Evolutionary conservation across 495 filamentous ascomycete species (phyloP).

Genomic region (Coniosporium apollinis): DNA sequence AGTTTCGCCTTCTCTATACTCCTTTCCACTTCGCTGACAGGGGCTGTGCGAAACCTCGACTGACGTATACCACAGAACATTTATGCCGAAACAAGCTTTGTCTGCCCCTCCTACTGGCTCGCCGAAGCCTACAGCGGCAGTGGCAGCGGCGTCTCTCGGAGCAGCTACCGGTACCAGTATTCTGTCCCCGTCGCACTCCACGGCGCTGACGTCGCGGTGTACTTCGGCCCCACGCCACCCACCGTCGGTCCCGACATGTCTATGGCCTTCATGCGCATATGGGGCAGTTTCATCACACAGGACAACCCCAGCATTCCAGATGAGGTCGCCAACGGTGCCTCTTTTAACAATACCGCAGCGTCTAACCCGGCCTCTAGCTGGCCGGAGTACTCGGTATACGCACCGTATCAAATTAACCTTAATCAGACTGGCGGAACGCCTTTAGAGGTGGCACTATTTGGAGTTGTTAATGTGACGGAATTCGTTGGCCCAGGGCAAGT

Average conservation of each 20-base stretch:
- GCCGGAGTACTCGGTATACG: slow-evolving; percentile 20
- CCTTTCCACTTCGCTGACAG: slow-evolving; percentile 14
- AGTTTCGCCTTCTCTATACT: slow-evolving; percentile 20
- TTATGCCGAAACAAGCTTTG: slow-evolving; percentile 43
- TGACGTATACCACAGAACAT: slow-evolving; percentile 32
- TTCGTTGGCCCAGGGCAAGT: slow-evolving; percentile 3
- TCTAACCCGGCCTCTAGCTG: slow-evolving; percentile 8
- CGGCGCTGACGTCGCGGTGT: slow-evolving; percentile 34
- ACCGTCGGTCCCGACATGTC: slow-evolving; percentile 20
- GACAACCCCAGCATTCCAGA: slow-evolving; percentile 35
- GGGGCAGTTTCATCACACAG: slow-evolving; percentile 38
- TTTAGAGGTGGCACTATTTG: not conserved
- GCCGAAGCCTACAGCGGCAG: slow-evolving; percentile 35
- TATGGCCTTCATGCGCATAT: slow-evolving; percentile 21
- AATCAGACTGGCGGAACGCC: slow-evolving; percentile 36
- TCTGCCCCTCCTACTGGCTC: slow-evolving; percentile 48
- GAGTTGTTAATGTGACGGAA: not conserved
- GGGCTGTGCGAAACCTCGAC: no score
- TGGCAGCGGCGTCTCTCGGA: no score
- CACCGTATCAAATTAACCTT: slow-evolving; percentile 31
- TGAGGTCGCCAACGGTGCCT: slow-evolving; percentile 20
- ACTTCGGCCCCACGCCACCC: slow-evolving; percentile 27
- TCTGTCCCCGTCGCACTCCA: slow-evolving; percentile 42
- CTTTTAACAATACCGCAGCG: slow-evolving; percentile 4
- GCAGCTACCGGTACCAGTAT: slow-evolving; percentile 41